Percentiles rank a stretch among this genome's conserved stretches.
Conservation (phyloP, 2,329 filamentous ascomycete genomes). For the Beauveria sp. region DNA sequence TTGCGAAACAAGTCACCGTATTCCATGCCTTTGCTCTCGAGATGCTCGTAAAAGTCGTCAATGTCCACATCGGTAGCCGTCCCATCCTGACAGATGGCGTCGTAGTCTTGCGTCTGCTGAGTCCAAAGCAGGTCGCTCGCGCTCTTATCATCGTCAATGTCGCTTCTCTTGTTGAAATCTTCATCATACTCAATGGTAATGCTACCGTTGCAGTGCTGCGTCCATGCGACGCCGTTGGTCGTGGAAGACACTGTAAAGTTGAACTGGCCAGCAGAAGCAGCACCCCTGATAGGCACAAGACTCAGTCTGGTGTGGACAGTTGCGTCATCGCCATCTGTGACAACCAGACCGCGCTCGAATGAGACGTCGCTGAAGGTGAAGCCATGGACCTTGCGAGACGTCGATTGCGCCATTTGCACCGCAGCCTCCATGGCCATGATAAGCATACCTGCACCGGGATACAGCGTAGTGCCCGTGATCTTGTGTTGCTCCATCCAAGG, state of each 20-base stretch:
- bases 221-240: not conserved
- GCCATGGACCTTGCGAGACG: not conserved
- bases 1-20: conserved; percentile 16
- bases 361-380: not conserved
- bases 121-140: not conserved
- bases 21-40: conserved; percentile 14
- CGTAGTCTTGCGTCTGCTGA: not conserved
- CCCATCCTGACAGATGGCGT: not conserved
- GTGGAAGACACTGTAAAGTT: not conserved
- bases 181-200: not conserved
- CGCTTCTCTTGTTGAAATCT: not conserved
- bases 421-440: conserved; percentile 25
- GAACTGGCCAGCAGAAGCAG: not conserved
- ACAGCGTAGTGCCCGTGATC: conserved; percentile 26
- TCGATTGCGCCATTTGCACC: conserved; percentile 1
- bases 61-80: conserved; percentile 1
- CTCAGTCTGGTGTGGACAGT: not conserved
- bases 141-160: not conserved
- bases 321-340: not conserved
- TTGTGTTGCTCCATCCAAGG: conserved; percentile 34
- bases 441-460: conserved; percentile 30
- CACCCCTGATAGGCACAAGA: not conserved
- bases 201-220: not conserved
- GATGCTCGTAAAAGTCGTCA: conserved; percentile 12
- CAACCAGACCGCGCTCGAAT: not conserved